Base-by-base conservation (phyloP, 306 rosid species). In the Cyamopsis tetragonoloba region DNA sequence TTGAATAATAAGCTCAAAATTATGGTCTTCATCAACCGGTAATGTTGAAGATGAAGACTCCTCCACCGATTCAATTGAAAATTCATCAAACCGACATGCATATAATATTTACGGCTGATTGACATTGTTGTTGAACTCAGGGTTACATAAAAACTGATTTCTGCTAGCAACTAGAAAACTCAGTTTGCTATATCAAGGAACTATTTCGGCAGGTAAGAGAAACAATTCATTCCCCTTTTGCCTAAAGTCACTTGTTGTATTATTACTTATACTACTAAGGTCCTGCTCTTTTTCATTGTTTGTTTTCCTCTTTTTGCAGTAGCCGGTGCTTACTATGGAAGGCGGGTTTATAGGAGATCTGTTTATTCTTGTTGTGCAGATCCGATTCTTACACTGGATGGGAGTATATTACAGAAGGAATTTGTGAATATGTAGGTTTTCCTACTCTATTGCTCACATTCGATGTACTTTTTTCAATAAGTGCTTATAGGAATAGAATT, bases 361-460 rank as follows among this genome's bases (percentile, higher is more conserved):
- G 44, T 81, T 23, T 59, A 72, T 66, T 84, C 88, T 27, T 62
- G n/a, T n/a, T n/a, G 58, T 57, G 72, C 67, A 27, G 89, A 83
- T 30, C 81, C 77, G 58, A 83, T 93, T 69, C 96, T 93, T 80
- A 31, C 84, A 55, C 48, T 78, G 81, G 84, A 86, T 51, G 97
- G 96, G 56, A 88, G 80, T 81, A 66, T 66, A 66, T 72, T 86
- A 76, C 98, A 93, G 83, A 79, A 51, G 62, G 98, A 89, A 81
- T 77, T 93, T 18, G 91, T 88, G 10, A 82, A 82, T 61, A 84
- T 89, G 97, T 93, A 77, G 3, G 86, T 84, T 72, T 62, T 67
- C 70, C 44, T 27, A 56, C 66, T 58, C 8, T 30, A 35, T 71
- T 65, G 43, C 70, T 20, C 54, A 53, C 42, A 35, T 58, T 62